Evolutionary conservation across 352 stramenopile species (phyloP), one percentile per base, ranked within the genome.

Genomic region (Globisporangium yorkense): DNA sequence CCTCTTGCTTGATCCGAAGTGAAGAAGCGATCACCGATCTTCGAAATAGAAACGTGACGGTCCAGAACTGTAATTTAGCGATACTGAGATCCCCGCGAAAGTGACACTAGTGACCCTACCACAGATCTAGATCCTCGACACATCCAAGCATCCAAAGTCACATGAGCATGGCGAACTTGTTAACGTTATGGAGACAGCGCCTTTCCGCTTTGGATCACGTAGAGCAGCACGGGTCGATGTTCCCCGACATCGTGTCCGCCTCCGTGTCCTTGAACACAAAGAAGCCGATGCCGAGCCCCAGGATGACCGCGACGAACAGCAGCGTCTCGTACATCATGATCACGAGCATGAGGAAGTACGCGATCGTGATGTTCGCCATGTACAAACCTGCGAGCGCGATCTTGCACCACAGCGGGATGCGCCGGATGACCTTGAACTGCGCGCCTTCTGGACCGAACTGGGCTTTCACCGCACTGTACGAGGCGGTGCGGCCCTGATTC

Each of bases 241-340:
- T 88, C 45, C 81, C 84, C 31, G 65, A 75, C 61, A 89, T 76
- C 54, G 75, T 63, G 18, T 90, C 76, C 8, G 66, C 73, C 40
- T 94, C 81, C 0, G 80, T 90, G 65, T 94, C 80, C 62, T 94
- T 94, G 56, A 94, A 94, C 55, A 92, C 61, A 51, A 77, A 72
- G 58, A 94, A 92, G 50, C 82, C 82, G 31, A 85, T 47, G 5
- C 80, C 82, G 18, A 92, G 65, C 1, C 84, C 84, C 9, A 94
- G 45, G 48, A 91, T 79, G 8, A 89, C 80, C 8, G 81, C 81
- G 39, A 90, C 52, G 62, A 94, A 94, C 56, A 94, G 73, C n/a
- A 85, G 61, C 18, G 74, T 84, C 70, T 94, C 84, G 68, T 87
- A 94, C 60, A 82, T 87, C 84, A 94, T 94, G 54, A 90, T 82